A percentile compares a stretch with the other conserved stretches of the same genome.
Conservation (phyloP, 305 asterid genomes). For the Salvia sclarea region DNA sequence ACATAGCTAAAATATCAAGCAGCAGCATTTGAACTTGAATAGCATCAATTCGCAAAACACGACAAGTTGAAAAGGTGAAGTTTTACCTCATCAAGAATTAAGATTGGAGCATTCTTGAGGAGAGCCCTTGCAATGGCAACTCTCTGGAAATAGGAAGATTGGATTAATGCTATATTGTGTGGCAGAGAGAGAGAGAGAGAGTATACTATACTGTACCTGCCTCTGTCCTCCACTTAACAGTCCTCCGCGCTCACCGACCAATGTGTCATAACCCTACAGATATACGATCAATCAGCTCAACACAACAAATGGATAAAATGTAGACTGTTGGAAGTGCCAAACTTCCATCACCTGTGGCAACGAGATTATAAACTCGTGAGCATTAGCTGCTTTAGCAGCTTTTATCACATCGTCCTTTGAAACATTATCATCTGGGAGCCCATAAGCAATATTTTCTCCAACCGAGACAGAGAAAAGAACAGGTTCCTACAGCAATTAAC, state of each 20-base stretch:
- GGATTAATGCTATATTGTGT: slow-evolving; percentile 25
- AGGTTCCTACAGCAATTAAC: slow-evolving; percentile 64
- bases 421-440: slow-evolving; percentile 87
- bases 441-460: slow-evolving; percentile 95
- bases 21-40: background rate
- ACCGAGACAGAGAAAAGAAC: slow-evolving; percentile 90
- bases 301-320: slow-evolving; percentile 6
- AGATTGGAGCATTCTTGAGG: slow-evolving; percentile 89
- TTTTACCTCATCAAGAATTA: slow-evolving; percentile 91
- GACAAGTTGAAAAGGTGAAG: background rate
- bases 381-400: slow-evolving; percentile 99
- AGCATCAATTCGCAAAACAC: background rate
- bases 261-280: slow-evolving; percentile 82
- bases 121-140: slow-evolving; percentile 96
- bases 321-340: slow-evolving; percentile 7
- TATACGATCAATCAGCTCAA: slow-evolving; percentile 21
- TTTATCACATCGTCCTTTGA: slow-evolving; percentile 82
- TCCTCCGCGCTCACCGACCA: slow-evolving; percentile 98
- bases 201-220: slow-evolving; percentile 50
- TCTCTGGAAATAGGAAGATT: slow-evolving; percentile 54
- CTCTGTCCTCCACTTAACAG: slow-evolving; percentile 95
- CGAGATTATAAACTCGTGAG: slow-evolving; percentile 87
- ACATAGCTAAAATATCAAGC: background rate
- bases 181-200: slow-evolving; percentile 18
- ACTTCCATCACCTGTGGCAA: slow-evolving; percentile 77